These are phyloP conservation scores for Hemileccinum impolitum DNA, from an alignment of 768 basidiomycete genomes.

Conservation along the genomic window DNA sequence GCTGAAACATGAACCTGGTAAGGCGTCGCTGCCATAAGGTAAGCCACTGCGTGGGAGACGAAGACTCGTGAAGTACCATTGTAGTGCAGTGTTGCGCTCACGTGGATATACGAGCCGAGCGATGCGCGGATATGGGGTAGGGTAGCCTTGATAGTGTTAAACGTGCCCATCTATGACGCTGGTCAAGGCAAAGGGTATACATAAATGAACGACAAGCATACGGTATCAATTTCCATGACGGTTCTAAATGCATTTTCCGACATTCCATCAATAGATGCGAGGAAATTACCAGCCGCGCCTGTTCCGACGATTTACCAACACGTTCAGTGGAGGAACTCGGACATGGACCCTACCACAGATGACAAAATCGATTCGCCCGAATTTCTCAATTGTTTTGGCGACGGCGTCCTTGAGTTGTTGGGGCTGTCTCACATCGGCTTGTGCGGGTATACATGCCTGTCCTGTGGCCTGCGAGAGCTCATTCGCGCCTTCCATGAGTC, in stretches of 20 bases:
- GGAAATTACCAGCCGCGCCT: conserved; percentile 97
- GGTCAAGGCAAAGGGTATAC: not conserved
- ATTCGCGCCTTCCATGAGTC: conserved; percentile 63
- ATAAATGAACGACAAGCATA: conserved; percentile 30
- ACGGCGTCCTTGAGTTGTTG: conserved; percentile 74
- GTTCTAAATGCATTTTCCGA: conserved; percentile 91
- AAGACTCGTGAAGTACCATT: conserved; percentile 42
- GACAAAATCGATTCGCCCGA: conserved; percentile 91
- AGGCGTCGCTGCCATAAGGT: conserved; percentile 52
- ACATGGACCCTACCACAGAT: conserved; percentile 66
- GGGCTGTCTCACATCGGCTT: conserved; percentile 83
- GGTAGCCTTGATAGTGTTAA: conserved; percentile 93
- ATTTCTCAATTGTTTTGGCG: conserved; percentile 64
- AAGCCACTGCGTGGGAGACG: not conserved
- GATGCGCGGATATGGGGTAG: conserved; percentile 65
- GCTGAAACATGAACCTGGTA: conserved; percentile 93
- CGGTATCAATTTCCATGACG: conserved; percentile 92
- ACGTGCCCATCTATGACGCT: conserved; percentile 72
- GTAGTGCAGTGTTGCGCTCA: conserved; percentile 88
- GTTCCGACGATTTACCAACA: not conserved
- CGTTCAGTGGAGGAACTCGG: not conserved
- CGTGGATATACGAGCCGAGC: conserved; percentile 82
- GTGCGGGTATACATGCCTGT: conserved; percentile 61
- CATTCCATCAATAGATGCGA: conserved; percentile 78
- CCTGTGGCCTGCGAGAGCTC: conserved; percentile 73